Conservation (phyloP, 768 basidiomycete genomes). For the Boletus barrowsii region DNA sequence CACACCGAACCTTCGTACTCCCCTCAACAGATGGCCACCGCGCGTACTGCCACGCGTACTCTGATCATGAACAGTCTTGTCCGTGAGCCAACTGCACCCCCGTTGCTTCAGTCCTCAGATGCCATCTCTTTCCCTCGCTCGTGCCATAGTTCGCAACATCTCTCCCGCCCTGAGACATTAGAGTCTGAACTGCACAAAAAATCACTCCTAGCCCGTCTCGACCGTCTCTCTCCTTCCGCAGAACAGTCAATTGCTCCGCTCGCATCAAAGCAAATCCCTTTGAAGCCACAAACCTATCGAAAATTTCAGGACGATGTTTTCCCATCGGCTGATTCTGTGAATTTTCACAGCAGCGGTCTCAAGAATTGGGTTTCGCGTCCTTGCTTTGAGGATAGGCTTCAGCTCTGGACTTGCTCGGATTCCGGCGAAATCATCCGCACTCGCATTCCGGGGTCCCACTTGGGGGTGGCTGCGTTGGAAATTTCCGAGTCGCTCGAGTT, state of each 20-base stretch:
- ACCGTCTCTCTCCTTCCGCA: slow-evolving; percentile 40
- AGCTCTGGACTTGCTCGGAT: slow-evolving; percentile 48
- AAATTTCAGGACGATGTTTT: slow-evolving; percentile 32
- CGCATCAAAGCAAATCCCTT: slow-evolving; percentile 31
- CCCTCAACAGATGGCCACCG: slow-evolving; percentile 29
- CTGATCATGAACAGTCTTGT: slow-evolving; percentile 48
- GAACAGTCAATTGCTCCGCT: slow-evolving; percentile 45
- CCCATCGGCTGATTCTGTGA: slow-evolving; percentile 12
- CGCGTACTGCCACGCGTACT: slow-evolving; percentile 38
- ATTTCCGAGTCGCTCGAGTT: slow-evolving; percentile 66
- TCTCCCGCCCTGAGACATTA: slow-evolving; percentile 40
- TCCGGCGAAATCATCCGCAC: slow-evolving; percentile 34
- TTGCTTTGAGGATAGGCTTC: slow-evolving; percentile 71
- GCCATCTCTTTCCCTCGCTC: slow-evolving; percentile 53
- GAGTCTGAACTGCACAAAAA: slow-evolving; percentile 48
- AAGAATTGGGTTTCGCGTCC: slow-evolving; percentile 69
- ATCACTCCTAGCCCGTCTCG: slow-evolving; percentile 46
- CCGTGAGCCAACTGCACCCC: slow-evolving; percentile 40
- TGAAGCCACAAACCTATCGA: slow-evolving; percentile 31
- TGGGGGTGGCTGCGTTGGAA: slow-evolving; percentile 70
- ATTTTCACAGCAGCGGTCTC: slow-evolving; percentile 49
- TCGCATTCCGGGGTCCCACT: slow-evolving; percentile 45
- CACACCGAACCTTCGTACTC: slow-evolving; percentile 9
- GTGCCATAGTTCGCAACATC: slow-evolving; percentile 39
- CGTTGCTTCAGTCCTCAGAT: slow-evolving; percentile 42